phyloP scores from a whole-genome alignment of 2,329 filamentous ascomycete species.

The Rhinocladiella similis region DNA sequence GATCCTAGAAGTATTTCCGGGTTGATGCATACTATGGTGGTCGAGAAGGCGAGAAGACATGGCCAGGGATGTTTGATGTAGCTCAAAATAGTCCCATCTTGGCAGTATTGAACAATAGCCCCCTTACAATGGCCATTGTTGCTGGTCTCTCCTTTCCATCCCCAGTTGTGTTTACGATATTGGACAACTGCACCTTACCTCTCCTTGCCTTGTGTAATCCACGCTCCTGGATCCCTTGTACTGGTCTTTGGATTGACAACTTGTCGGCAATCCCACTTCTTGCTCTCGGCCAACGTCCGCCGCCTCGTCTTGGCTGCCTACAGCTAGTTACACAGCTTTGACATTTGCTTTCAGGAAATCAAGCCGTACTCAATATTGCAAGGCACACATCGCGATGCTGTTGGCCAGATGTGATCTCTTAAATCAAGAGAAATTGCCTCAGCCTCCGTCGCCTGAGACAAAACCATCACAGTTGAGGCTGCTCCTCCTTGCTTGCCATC shows the following conservation, averaged over 20 bases:
- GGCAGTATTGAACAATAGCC: neutral
- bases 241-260: too few species aligned
- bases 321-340: neutral
- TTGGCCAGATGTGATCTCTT: too few species aligned
- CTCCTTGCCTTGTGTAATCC: neutral
- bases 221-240: neutral
- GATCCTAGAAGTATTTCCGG: neutral
- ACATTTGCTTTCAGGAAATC: neutral
- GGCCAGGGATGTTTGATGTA: neutral
- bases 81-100: neutral
- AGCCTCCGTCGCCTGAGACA: too few species aligned
- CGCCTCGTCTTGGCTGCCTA: neutral
- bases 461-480: too few species aligned
- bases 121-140: slow-evolving; percentile 2
- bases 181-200: neutral
- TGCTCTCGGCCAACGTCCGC: neutral
- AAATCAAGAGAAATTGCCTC: too few species aligned
- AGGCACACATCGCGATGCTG: too few species aligned
- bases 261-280: neutral
- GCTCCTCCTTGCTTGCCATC: neutral
- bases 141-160: neutral
- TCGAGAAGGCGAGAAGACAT: neutral
- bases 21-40: neutral
- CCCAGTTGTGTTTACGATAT: slow-evolving; percentile 5
- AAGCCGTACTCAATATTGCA: too few species aligned